Evolutionary conservation across 1,284 basidiomycete species (phyloP).

Genomic region (Filobasidium uniguttulatum): DNA sequence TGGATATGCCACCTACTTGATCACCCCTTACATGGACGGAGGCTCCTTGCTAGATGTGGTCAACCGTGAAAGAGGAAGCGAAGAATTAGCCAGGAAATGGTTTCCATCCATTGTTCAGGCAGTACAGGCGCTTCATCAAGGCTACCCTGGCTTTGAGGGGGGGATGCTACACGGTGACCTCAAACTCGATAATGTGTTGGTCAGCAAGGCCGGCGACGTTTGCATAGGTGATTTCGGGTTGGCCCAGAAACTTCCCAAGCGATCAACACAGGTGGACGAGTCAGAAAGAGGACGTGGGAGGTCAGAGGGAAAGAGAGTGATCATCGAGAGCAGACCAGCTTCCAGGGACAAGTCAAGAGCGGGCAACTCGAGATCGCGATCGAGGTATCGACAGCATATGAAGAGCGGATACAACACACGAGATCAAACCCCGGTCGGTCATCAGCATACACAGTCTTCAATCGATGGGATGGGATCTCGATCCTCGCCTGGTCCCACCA

Average conservation of each 20-base stretch:
- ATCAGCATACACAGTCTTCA: neutral
- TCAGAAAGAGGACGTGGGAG: constrained; percentile 5
- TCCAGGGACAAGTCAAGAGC: neutral
- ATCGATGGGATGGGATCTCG: neutral
- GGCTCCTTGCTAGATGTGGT: constrained; percentile 77
- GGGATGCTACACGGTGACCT: constrained; percentile 77
- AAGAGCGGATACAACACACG: neutral
- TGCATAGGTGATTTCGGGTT: constrained; percentile 35
- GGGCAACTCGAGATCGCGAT: neutral
- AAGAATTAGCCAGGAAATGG: constrained; percentile 69
- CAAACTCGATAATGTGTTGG: constrained; percentile 91
- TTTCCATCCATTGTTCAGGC: constrained; percentile 81
- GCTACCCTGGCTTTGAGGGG: constrained; percentile 37
- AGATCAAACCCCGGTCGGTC: too few species aligned
- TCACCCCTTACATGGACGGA: constrained; percentile 68
- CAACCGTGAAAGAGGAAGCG: constrained; percentile 41
- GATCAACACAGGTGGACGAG: neutral
- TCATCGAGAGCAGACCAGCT: constrained; percentile 6
- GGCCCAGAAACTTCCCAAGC: constrained; percentile 21
- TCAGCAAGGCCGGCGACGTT: constrained; percentile 58
- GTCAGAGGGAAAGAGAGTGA: constrained; percentile 7
- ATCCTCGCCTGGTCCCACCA: constrained; percentile 1
- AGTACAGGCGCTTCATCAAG: constrained; percentile 68
- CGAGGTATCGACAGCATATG: constrained; percentile 2
- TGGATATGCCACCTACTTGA: constrained; percentile 54